These are phyloP conservation scores for Ashbya aceris DNA, from an alignment of 1,139 yeast species.

Conservation along the genomic window DNA sequence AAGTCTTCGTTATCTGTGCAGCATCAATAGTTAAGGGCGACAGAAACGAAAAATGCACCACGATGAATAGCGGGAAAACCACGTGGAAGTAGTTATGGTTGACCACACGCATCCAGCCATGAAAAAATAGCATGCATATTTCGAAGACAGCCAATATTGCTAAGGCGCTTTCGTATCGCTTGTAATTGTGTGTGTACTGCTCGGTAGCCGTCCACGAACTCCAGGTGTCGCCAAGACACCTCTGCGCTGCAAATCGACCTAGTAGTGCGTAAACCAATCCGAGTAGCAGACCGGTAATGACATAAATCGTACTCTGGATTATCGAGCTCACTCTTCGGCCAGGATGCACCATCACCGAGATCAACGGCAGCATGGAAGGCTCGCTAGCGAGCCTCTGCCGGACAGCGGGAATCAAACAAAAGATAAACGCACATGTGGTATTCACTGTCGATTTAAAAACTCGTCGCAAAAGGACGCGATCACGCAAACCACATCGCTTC, in stretches of 20 bases:
- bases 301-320: slow-evolving; percentile 35
- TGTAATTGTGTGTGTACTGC: slow-evolving; percentile 25
- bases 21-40: slow-evolving; percentile 29
- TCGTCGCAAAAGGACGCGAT: slow-evolving; percentile 28
- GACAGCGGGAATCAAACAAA: slow-evolving; percentile 33
- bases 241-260: slow-evolving; percentile 35
- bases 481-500: slow-evolving; percentile 22
- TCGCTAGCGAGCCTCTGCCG: slow-evolving; percentile 32
- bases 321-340: slow-evolving; percentile 42
- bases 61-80: slow-evolving; percentile 38
- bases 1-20: slow-evolving; percentile 30
- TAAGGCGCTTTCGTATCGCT: slow-evolving; percentile 32
- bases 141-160: slow-evolving; percentile 39
- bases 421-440: slow-evolving; percentile 34
- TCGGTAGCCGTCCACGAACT: slow-evolving; percentile 21
- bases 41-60: slow-evolving; percentile 40
- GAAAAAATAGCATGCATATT: slow-evolving; percentile 37
- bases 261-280: slow-evolving; percentile 37
- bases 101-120: slow-evolving; percentile 41
- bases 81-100: slow-evolving; percentile 38
- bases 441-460: slow-evolving; percentile 34
- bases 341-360: slow-evolving; percentile 41
- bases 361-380: slow-evolving; percentile 36
- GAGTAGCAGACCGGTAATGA: slow-evolving; percentile 34
- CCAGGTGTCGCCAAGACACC: slow-evolving; percentile 29